These are phyloP conservation scores for Coniophora puteana DNA, from an alignment of 1,284 basidiomycete genomes.

Conservation along the genomic window DNA sequence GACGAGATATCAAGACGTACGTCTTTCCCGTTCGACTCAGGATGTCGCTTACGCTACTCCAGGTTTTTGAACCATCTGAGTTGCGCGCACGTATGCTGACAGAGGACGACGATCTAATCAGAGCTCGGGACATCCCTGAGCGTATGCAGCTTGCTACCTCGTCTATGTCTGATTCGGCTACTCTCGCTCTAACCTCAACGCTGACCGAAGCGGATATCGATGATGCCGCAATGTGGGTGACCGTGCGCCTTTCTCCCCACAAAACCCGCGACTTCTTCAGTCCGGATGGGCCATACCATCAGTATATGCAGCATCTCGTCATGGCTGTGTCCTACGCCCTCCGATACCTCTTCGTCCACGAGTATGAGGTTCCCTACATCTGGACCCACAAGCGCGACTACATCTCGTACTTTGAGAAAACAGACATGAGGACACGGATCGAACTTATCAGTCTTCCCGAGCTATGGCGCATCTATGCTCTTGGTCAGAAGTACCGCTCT, in stretches of 20 bases:
- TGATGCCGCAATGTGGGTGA: constrained; percentile 88
- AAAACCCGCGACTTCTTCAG: constrained; percentile 77
- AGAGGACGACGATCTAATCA: constrained; percentile 93
- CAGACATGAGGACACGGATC: constrained; percentile 47
- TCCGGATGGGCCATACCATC: constrained; percentile 51
- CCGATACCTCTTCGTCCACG: constrained; percentile 82
- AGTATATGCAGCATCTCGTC: constrained; percentile 70
- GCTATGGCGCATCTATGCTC: constrained; percentile 82
- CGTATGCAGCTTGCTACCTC: constrained; percentile 95
- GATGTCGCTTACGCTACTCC: constrained; percentile 10
- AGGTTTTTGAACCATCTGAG: constrained; percentile 99
- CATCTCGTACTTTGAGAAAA: constrained; percentile 73
- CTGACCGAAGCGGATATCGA: constrained; percentile 71
- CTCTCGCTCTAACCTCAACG: constrained; percentile 63
- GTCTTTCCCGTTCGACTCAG: constrained; percentile 27
- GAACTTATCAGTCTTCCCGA: constrained; percentile 78
- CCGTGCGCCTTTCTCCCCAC: constrained; percentile 76
- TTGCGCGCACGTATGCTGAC: constrained; percentile 90
- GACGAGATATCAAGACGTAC: constrained; percentile 86
- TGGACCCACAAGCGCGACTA: constrained; percentile 94
- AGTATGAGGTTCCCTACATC: constrained; percentile 93
- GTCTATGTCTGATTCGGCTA: constrained; percentile 68
- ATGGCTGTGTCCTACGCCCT: constrained; percentile 80
- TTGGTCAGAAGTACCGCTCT: constrained; percentile 87
- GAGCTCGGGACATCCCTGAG: constrained; percentile 90